Conservation (phyloP, 768 basidiomycete genomes). For the Boletus tomentosulus region DNA sequence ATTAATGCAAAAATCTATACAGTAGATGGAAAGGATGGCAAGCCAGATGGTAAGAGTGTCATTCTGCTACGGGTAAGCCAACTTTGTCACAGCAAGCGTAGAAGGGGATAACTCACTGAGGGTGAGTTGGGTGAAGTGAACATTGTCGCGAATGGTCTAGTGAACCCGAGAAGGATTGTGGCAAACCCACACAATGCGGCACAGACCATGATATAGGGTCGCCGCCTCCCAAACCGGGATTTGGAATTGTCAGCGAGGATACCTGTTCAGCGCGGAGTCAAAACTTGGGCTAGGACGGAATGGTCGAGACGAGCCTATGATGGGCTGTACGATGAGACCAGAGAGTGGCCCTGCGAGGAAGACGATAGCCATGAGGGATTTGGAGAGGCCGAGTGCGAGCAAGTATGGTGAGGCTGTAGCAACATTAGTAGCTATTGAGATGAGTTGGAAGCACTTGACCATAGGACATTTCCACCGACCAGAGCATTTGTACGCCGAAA, state of each 20-base stretch:
- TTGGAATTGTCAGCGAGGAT: conserved; percentile 81
- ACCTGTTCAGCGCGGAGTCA: conserved; percentile 24
- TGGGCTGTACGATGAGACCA: conserved; percentile 86
- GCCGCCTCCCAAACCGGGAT: conserved; percentile 76
- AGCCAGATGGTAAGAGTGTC: conserved; percentile 67
- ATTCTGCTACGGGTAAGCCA: conserved; percentile 39
- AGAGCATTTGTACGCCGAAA: conserved; percentile 82
- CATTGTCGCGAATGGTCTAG: conserved; percentile 57
- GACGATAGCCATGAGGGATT: conserved; percentile 83
- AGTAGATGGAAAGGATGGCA: conserved; percentile 67
- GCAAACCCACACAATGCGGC: conserved; percentile 61
- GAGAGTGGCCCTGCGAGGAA: conserved; percentile 91
- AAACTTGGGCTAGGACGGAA: neutral
- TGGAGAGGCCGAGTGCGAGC: conserved; percentile 81
- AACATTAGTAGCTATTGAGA: conserved; percentile 1
- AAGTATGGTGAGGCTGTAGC: conserved; percentile 77
- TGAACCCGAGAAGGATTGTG: conserved; percentile 83
- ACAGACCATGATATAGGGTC: conserved; percentile 81
- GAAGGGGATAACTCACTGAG: conserved; percentile 26
- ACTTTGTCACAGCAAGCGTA: neutral
- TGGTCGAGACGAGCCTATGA: conserved; percentile 58
- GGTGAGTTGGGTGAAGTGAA: conserved; percentile 35
- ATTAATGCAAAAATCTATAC: conserved; percentile 64
- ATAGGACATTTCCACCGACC: conserved; percentile 95
- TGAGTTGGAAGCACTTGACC: conserved; percentile 33